Evolutionary conservation across 2,329 filamentous ascomycete species (phyloP).

Genomic region (Curvularia eragrostidis): DNA sequence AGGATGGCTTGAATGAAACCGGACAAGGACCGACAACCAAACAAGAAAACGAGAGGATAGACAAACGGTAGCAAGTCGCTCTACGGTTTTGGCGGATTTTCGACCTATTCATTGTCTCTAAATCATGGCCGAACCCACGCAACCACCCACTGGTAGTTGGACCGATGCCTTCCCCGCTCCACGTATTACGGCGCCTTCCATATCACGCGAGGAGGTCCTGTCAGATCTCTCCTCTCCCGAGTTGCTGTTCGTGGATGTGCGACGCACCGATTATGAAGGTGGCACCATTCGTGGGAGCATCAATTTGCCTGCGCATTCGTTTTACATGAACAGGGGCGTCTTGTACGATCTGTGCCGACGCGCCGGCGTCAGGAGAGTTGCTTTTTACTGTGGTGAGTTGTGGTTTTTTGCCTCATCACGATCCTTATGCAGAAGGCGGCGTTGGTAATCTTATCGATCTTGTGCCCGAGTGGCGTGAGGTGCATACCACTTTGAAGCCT

Average conservation of each 20-base stretch:
- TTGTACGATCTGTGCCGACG: conserved; percentile 55
- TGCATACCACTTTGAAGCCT: conserved; percentile 11
- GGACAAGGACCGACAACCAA: neutral
- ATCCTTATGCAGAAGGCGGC: neutral
- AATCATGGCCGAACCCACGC: conserved; percentile 30
- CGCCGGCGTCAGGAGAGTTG: conserved; percentile 54
- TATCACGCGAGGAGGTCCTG: conserved; percentile 49
- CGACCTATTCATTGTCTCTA: neutral
- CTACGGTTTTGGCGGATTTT: neutral
- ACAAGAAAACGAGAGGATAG: neutral
- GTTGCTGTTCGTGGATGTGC: conserved; percentile 54
- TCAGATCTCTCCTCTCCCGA: conserved; percentile 45
- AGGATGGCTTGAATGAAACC: conserved; percentile 6
- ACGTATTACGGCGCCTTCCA: conserved; percentile 46
- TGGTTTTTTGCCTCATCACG: neutral
- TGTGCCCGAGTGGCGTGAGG: conserved; percentile 32
- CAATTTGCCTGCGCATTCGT: conserved; percentile 57
- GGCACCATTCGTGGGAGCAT: conserved; percentile 55
- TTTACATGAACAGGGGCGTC: conserved; percentile 55
- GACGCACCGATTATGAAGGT: conserved; percentile 57
- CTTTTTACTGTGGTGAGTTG: conserved; percentile 55
- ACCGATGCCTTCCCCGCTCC: conserved; percentile 53
- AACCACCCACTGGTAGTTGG: conserved; percentile 40
- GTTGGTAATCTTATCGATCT: conserved; percentile 5
- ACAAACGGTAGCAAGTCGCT: neutral